Evolutionary conservation across 2,329 filamentous ascomycete species (phyloP).

Genomic region (Hymenoscyphus occultus): DNA sequence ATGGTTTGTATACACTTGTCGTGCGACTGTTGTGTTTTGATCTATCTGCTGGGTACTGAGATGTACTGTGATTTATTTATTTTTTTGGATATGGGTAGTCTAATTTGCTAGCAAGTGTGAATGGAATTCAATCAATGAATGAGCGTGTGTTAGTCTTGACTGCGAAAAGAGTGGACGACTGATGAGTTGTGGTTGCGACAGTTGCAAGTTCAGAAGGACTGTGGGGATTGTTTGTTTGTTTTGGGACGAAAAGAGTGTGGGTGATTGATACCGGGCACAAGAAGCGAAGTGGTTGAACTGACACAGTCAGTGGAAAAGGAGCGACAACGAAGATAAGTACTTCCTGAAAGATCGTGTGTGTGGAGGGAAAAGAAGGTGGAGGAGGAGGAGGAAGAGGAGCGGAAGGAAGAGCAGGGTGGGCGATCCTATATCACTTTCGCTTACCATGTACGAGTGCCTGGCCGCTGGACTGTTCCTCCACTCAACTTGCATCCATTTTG

Average conservation of each 20-base stretch:
- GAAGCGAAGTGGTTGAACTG: constrained; percentile 10
- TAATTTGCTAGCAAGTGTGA: constrained; percentile 9
- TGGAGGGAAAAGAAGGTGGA: constrained; percentile 1
- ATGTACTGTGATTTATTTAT: too few relatives aligned
- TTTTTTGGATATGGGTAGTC: background rate
- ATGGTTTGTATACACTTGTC: constrained; percentile 20
- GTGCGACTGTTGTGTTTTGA: background rate
- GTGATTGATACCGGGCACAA: constrained; percentile 14
- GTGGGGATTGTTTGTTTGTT: background rate
- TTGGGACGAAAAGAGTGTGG: constrained; percentile 15
- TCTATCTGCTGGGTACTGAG: background rate
- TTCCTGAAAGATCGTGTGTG: constrained; percentile 8
- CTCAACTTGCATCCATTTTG: background rate
- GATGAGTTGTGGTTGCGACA: background rate
- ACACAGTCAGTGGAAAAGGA: constrained; percentile 11
- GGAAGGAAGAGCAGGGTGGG: constrained; percentile 1
- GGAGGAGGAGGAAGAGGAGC: constrained; percentile 8
- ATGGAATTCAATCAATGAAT: constrained; percentile 29
- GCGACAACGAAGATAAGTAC: constrained; percentile 8
- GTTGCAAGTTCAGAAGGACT: constrained; percentile 2
- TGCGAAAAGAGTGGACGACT: background rate
- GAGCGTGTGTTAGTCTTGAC: constrained; percentile 9
- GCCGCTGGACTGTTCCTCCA: constrained; percentile 1
- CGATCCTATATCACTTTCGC: constrained; percentile 1
- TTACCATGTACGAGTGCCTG: background rate